Base-by-base conservation (phyloP, 2,329 filamentous ascomycete species). In the Cytospora paraplurivora region DNA sequence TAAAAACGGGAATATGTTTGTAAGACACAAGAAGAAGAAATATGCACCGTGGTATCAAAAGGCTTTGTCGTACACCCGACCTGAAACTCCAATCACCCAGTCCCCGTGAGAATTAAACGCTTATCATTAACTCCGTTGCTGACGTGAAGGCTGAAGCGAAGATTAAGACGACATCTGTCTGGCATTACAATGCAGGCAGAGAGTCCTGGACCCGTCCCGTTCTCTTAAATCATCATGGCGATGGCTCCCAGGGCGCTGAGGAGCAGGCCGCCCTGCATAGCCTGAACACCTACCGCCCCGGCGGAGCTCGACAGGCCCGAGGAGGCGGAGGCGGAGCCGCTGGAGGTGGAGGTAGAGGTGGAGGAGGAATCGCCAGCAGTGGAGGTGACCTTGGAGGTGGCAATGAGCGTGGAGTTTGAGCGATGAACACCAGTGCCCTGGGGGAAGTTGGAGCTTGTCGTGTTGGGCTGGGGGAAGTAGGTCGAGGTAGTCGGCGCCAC, bases 381-480 rank as follows among this genome's bases (percentile, higher is more conserved):
- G 17, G 60, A 49, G n/a, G 52, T 49, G 38, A 35, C 47, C 52
- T 32, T 51, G 21, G 59, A 56, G n/a, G 47, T 37, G 27, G 59
- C 62, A 47, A 19, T 47, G 2, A 41, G 38, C 15, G 62, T 52
- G 50, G 55, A 49, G 49, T 59, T 58, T 17, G 51, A 21, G 52
- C 55, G 64, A 35, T 49, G 7, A 13, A 34, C 19, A 10, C 64
- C 62, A 7, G 64, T 62, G 33, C 61, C 69, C 44, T 69, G 69
- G 27, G 70, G 70, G 60, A 66, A 67, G 64, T 56, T 69, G 37
- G 69, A 66, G 69, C 57, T 67, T 63, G 75, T 76, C 35, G 74
- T 70, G 74, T 77, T 77, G 68, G 69, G 71, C 61, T 72, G 63
- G 44, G 73, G 68, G 72, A 73, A 75, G 62, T 68, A 68, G 57